phyloP scores from a whole-genome alignment of 106 monocot genomes.

The Hemerocallis citrina region DNA sequence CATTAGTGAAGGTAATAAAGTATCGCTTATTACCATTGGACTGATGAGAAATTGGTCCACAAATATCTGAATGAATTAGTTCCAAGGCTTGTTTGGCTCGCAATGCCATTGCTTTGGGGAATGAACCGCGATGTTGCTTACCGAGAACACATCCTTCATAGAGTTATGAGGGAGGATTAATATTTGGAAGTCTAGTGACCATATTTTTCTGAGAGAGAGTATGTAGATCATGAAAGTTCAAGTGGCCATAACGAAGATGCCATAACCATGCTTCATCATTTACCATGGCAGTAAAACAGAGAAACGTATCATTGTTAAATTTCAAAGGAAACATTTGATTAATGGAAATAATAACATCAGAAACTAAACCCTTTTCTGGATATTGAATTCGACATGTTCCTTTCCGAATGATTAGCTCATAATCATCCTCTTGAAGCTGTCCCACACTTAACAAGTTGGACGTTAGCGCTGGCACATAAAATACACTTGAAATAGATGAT shows the following conservation, averaged over 20 bases:
- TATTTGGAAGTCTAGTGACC: background rate
- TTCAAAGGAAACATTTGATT: conserved; percentile 4
- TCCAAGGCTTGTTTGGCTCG: background rate
- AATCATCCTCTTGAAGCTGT: conserved; percentile 10
- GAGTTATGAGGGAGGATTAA: background rate
- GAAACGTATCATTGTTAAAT: no score
- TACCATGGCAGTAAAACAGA: no score
- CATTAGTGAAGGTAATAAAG: conserved; percentile 5
- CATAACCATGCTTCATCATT: background rate
- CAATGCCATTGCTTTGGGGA: background rate
- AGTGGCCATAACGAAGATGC: background rate
- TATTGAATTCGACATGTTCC: conserved; percentile 2
- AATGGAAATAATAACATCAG: background rate
- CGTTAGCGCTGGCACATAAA: conserved; percentile 4
- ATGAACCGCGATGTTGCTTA: background rate
- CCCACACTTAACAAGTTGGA: conserved; percentile 15
- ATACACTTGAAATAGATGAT: conserved; percentile 10
- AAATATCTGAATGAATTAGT: conserved; percentile 3
- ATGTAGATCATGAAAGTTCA: background rate
- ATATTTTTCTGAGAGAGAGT: background rate
- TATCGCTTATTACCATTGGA: conserved; percentile 6
- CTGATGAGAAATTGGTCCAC: background rate
- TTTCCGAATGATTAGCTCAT: background rate
- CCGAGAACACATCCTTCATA: background rate
- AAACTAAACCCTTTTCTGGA: background rate